Conservation (phyloP, 2,329 filamentous ascomycete species). For the Parasarocladium wereldwijsianum region DNA sequence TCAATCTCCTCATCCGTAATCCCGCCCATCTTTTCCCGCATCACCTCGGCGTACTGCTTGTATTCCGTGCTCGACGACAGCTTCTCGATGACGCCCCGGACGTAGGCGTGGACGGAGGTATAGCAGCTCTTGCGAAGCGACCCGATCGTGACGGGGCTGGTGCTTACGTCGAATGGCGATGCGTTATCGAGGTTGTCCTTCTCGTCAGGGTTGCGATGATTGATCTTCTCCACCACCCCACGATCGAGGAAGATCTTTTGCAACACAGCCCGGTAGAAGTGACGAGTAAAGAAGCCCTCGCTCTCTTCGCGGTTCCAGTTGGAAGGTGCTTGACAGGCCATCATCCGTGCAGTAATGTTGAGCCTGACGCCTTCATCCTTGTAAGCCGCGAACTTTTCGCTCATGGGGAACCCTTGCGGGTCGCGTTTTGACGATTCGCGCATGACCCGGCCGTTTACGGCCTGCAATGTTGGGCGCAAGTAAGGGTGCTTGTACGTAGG, state of each 20-base stretch:
- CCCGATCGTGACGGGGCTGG: constrained; percentile 74
- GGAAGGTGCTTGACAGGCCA: constrained; percentile 88
- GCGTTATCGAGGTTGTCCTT: constrained; percentile 11
- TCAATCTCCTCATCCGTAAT: constrained; percentile 65
- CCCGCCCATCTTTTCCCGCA: constrained; percentile 48
- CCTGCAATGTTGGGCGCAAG: constrained; percentile 53
- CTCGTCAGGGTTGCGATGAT: constrained; percentile 18
- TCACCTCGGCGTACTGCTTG: constrained; percentile 41
- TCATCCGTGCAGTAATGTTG: constrained; percentile 95
- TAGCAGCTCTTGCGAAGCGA: constrained; percentile 73
- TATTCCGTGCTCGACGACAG: constrained; percentile 44
- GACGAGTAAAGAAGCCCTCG: constrained; percentile 76
- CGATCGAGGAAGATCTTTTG: constrained; percentile 86
- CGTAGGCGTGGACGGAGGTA: constrained; percentile 57
- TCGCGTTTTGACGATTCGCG: constrained; percentile 61
- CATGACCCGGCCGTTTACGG: constrained; percentile 52
- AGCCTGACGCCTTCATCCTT: constrained; percentile 54
- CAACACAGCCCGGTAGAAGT: constrained; percentile 82
- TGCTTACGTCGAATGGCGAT: constrained; percentile 40
- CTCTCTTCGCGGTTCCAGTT: constrained; percentile 82
- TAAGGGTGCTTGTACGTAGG: constrained; percentile 74
- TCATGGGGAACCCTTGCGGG: constrained; percentile 90
- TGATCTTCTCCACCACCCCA: constrained; percentile 53
- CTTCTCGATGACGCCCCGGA: constrained; percentile 68
- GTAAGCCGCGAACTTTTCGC: constrained; percentile 48